Evolutionary conservation across 1,139 yeast genomes (phyloP), one percentile per base, ranked within the genome.

Genomic region (Candida pseudoviswanathii): DNA sequence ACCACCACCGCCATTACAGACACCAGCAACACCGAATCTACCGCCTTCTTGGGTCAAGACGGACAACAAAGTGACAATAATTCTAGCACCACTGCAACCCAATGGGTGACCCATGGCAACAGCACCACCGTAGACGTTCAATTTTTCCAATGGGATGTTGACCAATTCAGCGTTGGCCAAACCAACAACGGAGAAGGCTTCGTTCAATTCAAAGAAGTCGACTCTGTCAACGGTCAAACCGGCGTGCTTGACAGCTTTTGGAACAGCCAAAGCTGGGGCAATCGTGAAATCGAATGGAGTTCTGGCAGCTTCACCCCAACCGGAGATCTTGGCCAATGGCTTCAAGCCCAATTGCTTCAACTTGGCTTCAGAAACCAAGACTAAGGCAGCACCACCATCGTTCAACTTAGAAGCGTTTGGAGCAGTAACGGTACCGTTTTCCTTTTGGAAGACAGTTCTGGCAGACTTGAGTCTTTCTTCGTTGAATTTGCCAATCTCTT

Each of bases 1-100:
- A 68, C 98, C 98, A 68, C 99, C 99, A 64, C 99, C 99, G 77
- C 99, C 98, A 71, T 94, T 94, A 80, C 98, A 94, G 67, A 94
- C 86, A 69, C 89, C 97, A 62, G 97, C 97, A 58, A 84, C 90
- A 68, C 99, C 99, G 60, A 85, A 72, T 76, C 86, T 90, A 65
- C 97, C 98, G 53, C 79, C 80, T 71, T 86, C 94, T 74, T 91
- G 97, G 41, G 73, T 60, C 66, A 94, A 81, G 10, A 91, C 86
- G 50, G 87, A 81, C 54, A 85, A 68, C 70, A 94, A 80, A 43
- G 98, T 94, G 58, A 89, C 90, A 52, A 92, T 81, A 63, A 94
- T 82, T 78, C 99, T 86, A 41, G 98, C 97, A 70, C 99, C 99
- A 22, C 96, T 88, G 75, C 97, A 89, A 53, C 98, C 99, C 64